Evolutionary conservation across 495 filamentous ascomycete species (phyloP).

Genomic region (Pyronema omphalodes): DNA sequence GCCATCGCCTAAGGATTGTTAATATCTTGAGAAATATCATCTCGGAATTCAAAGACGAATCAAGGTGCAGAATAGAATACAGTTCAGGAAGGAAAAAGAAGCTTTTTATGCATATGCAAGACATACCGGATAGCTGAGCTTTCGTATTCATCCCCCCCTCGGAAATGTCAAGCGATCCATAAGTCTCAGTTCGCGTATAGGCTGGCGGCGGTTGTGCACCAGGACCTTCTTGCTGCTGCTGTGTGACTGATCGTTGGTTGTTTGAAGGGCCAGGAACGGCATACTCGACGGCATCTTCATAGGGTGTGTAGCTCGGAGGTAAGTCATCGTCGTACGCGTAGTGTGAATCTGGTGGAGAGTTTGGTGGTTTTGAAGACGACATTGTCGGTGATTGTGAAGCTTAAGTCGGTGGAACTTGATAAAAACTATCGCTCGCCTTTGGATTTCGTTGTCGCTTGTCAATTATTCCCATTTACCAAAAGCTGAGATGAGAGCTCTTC

Average conservation of each 20-base stretch:
- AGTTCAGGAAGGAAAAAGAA: not conserved
- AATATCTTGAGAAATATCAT: constrained; percentile 58
- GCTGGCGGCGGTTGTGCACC: constrained; percentile 28
- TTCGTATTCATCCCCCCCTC: constrained; percentile 37
- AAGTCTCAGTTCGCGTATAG: constrained; percentile 28
- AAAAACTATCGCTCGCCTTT: too few species aligned
- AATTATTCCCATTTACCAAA: too few species aligned
- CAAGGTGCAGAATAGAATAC: not conserved
- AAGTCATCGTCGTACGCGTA: not conserved
- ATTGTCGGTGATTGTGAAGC: not conserved
- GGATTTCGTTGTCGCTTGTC: too few species aligned
- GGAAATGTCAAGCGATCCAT: constrained; percentile 32
- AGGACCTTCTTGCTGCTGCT: constrained; percentile 19
- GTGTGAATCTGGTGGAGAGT: not conserved
- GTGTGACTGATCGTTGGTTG: not conserved
- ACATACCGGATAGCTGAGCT: constrained; percentile 30
- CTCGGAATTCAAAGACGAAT: constrained; percentile 30
- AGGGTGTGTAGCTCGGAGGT: not conserved
- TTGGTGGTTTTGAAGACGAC: not conserved
- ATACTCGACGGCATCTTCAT: not conserved
- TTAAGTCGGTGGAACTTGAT: not conserved
- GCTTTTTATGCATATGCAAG: not conserved
- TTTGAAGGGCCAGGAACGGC: not conserved
- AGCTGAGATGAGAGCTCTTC: too few species aligned
- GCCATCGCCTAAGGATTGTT: constrained; percentile 46